A percentile compares a stretch with the other conserved stretches of the same genome.
Evolutionary conservation across 805 yeast species (phyloP).

Genomic region (Barnettozyma pratensis): DNA sequence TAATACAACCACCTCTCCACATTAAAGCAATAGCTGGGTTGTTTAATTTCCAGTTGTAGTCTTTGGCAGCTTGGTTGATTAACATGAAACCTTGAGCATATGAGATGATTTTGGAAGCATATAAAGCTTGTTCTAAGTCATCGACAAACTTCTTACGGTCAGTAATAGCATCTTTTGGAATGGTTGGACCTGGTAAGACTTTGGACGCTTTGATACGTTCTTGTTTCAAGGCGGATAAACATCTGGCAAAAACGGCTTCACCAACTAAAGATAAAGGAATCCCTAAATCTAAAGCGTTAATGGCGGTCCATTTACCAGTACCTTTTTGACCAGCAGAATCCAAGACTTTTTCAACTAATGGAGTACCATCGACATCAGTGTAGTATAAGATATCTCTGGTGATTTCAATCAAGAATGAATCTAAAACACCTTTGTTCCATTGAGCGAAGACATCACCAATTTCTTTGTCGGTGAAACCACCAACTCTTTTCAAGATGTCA

Average conservation of each 20-base stretch:
- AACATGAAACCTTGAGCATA: conserved; percentile 99
- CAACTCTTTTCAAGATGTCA: conserved; percentile 91
- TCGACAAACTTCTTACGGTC: conserved; percentile 84
- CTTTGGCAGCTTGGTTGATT: conserved; percentile 96
- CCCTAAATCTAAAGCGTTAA: conserved; percentile 95
- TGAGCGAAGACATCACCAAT: conserved; percentile 85
- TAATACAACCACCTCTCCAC: conserved; percentile 99
- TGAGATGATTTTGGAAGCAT: conserved; percentile 97
- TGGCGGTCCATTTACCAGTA: conserved; percentile 99
- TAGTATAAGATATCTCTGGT: conserved; percentile 90
- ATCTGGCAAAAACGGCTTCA: conserved; percentile 97
- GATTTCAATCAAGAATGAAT: conserved; percentile 94
- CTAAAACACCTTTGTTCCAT: conserved; percentile 98
- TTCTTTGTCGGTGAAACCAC: conserved; percentile 85
- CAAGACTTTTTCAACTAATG: conserved; percentile 92
- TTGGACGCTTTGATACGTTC: conserved; percentile 88
- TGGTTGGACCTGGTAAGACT: conserved; percentile 72
- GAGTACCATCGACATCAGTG: conserved; percentile 86
- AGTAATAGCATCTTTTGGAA: conserved; percentile 56
- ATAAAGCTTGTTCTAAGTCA: conserved; percentile 94
- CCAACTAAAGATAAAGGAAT: conserved; percentile 98
- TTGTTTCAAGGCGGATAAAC: conserved; percentile 84
- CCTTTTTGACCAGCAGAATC: conserved; percentile 99
- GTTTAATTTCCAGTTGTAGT: conserved; percentile 95
- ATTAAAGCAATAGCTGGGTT: conserved; percentile 97